Evolutionary conservation across 2,329 filamentous ascomycete species (phyloP).

Genomic region (Coniochaeta pulveracea): DNA sequence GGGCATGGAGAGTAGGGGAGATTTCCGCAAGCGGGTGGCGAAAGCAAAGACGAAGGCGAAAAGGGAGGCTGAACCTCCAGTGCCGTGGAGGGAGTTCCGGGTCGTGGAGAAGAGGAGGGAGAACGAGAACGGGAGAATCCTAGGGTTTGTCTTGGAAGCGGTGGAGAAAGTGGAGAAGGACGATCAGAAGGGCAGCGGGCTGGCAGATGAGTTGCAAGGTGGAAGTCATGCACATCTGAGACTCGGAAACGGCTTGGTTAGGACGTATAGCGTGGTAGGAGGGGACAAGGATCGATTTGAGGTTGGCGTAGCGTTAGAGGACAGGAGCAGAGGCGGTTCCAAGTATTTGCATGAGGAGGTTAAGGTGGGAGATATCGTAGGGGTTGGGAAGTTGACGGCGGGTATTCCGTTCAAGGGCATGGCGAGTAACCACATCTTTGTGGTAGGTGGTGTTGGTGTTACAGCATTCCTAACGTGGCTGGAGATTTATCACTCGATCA

Average conservation of each 20-base stretch:
- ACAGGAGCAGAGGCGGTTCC: conserved; percentile 47
- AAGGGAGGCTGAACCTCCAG: conserved; percentile 11
- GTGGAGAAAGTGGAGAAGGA: conserved; percentile 21
- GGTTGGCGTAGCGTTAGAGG: conserved; percentile 46
- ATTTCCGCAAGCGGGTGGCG: conserved; percentile 39
- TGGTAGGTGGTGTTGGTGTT: conserved; percentile 54
- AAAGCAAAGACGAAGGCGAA: conserved; percentile 22
- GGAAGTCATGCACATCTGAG: conserved; percentile 47
- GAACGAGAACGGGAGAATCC: conserved; percentile 37
- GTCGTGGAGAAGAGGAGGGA: conserved; percentile 38
- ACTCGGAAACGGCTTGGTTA: conserved; percentile 41
- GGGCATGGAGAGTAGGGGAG: conserved; percentile 32
- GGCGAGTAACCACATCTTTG: conserved; percentile 48
- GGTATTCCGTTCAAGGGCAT: conserved; percentile 32
- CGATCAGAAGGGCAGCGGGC: too few relatives aligned
- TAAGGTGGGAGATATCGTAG: conserved; percentile 35
- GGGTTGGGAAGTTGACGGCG: conserved; percentile 36
- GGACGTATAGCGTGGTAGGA: conserved; percentile 49
- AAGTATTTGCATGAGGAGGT: conserved; percentile 40
- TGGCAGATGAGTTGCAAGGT: conserved; percentile 17
- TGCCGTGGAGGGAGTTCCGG: conserved; percentile 30
- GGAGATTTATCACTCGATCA: conserved; percentile 26
- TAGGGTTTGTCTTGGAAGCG: conserved; percentile 40
- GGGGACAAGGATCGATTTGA: conserved; percentile 38
- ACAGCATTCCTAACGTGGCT: conserved; percentile 49